These are phyloP conservation scores for Euphorbia schlechtendalii DNA, from an alignment of 441 rosid species.

Conservation along the genomic window DNA sequence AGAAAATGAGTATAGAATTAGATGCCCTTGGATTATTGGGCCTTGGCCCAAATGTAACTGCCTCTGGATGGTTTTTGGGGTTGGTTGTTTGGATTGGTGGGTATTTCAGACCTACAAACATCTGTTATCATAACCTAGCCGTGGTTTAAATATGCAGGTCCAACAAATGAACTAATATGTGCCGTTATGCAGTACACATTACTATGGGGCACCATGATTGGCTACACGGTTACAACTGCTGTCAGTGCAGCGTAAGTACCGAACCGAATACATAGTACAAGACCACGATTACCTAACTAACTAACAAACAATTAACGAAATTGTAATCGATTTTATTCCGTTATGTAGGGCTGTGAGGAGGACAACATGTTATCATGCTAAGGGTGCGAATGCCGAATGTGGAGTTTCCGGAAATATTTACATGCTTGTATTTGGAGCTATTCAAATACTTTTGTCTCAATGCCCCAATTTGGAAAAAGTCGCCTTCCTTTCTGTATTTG, in stretches of 20 bases:
- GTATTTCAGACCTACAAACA: no score
- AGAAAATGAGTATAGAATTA: no score
- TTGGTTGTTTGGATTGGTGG: no score
- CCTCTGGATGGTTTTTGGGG: no score
- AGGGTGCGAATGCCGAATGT: slow-evolving; percentile 12
- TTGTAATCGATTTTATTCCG: background rate
- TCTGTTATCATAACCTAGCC: background rate
- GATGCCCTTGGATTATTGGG: no score
- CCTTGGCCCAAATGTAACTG: no score
- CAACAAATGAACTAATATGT: slow-evolving; percentile 21
- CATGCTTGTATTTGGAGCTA: slow-evolving; percentile 24
- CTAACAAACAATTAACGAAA: background rate
- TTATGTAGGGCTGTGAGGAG: slow-evolving; percentile 22
- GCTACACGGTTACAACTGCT: slow-evolving; percentile 28
- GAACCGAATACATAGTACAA: background rate
- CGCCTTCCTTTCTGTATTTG: slow-evolving; percentile 21
- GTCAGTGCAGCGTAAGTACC: slow-evolving; percentile 23
- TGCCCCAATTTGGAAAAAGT: slow-evolving; percentile 27
- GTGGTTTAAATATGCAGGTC: slow-evolving; percentile 12
- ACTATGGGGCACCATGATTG: slow-evolving; percentile 28
- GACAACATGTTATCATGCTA: slow-evolving; percentile 21
- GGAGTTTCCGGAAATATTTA: slow-evolving; percentile 20
- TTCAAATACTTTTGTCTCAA: slow-evolving; percentile 23
- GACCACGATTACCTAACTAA: no score
- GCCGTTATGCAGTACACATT: slow-evolving; percentile 18